Conservation (phyloP, 2,329 filamentous ascomycete species). For the Aspergillus sp. region DNA sequence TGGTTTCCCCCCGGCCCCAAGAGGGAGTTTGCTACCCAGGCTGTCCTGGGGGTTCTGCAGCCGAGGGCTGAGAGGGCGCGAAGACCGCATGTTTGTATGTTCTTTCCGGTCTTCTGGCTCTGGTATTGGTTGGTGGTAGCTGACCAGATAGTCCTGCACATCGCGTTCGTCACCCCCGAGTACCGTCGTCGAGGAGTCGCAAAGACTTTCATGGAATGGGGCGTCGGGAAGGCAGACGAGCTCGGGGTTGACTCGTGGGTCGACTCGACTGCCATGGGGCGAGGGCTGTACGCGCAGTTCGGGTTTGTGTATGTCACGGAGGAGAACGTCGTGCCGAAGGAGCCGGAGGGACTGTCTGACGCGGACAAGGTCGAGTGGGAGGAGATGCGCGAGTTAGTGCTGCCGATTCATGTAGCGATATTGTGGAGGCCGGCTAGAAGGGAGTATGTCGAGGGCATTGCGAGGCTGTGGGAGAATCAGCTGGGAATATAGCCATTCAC, state of each 20-base stretch:
- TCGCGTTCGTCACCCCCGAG: constrained; percentile 16
- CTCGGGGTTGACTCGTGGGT: constrained; percentile 15
- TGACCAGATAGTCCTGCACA: constrained; percentile 10
- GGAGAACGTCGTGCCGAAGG: neutral
- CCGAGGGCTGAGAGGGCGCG: constrained; percentile 10
- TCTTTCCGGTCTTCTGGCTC: neutral
- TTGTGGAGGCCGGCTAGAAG: constrained; percentile 9
- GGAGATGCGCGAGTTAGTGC: neutral
- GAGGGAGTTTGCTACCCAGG: constrained; percentile 11
- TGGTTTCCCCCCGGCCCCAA: constrained; percentile 24
- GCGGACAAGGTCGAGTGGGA: constrained; percentile 5
- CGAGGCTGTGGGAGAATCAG: neutral
- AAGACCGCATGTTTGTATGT: constrained; percentile 15
- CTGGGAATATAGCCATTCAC: no score
- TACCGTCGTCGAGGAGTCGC: constrained; percentile 17
- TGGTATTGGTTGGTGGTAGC: neutral
- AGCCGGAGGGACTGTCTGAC: neutral
- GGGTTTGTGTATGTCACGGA: constrained; percentile 4
- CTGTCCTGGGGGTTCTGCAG: constrained; percentile 9
- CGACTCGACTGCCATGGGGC: constrained; percentile 12
- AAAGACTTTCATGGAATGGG: constrained; percentile 17
- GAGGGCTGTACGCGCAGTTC: constrained; percentile 8
- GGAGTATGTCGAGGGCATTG: constrained; percentile 5
- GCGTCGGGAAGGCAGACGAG: constrained; percentile 15
- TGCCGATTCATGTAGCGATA: constrained; percentile 2